A percentile compares a stretch with the other conserved stretches of the same genome.
Evolutionary conservation across 2,329 filamentous ascomycete genomes (phyloP).

Genomic region (Chaetothyriales sp.): DNA sequence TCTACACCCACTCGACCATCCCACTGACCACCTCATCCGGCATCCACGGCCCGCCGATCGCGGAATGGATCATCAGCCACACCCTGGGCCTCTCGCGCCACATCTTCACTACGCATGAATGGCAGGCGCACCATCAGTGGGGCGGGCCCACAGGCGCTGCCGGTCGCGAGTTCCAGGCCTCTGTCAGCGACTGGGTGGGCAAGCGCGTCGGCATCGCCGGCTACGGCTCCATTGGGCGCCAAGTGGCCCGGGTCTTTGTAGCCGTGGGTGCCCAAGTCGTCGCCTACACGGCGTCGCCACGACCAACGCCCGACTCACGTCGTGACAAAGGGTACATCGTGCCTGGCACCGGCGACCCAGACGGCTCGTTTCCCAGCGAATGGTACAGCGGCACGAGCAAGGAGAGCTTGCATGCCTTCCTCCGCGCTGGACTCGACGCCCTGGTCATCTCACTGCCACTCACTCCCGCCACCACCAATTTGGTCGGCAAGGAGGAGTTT

Average conservation of each 20-base stretch:
- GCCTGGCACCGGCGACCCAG: conserved; percentile 38
- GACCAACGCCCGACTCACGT: conserved; percentile 51
- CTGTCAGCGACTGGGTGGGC: conserved; percentile 40
- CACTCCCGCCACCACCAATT: conserved; percentile 40
- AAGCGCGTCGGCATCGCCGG: conserved; percentile 47
- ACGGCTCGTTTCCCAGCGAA: conserved; percentile 31
- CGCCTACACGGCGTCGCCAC: conserved; percentile 59
- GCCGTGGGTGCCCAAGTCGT: conserved; percentile 59
- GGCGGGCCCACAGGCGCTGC: conserved; percentile 16
- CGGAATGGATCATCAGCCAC: conserved; percentile 49
- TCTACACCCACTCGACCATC: conserved; percentile 40
- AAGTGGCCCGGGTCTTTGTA: conserved; percentile 43
- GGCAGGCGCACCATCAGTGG: conserved; percentile 46
- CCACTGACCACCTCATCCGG: conserved; percentile 42
- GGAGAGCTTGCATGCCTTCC: conserved; percentile 38
- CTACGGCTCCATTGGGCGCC: conserved; percentile 49
- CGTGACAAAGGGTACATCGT: conserved; percentile 54
- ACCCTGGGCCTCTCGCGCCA: conserved; percentile 44
- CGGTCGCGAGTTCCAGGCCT: conserved; percentile 19
- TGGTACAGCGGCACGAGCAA: conserved; percentile 41
- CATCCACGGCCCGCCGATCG: conserved; percentile 50
- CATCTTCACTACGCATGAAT: conserved; percentile 41
- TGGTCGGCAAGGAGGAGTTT: conserved; percentile 44
- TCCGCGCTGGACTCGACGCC: conserved; percentile 43
- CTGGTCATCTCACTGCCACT: conserved; percentile 45